Conservation (phyloP, 2,329 filamentous ascomycete genomes). For the Stromatinia cepivora region DNA sequence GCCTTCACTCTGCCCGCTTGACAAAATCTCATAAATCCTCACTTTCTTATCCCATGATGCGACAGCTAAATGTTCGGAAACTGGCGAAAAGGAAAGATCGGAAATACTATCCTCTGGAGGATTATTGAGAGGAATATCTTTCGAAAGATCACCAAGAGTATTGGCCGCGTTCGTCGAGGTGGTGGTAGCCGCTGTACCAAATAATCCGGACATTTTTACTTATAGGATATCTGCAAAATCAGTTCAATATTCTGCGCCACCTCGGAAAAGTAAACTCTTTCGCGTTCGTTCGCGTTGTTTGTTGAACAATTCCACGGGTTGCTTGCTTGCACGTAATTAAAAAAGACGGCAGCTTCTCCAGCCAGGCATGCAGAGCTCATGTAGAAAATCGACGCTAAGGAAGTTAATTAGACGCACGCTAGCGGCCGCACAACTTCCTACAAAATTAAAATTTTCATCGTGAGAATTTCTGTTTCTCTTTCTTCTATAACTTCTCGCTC, state of each 20-base stretch:
- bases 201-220: slow-evolving; percentile 61
- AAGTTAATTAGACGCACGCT: slow-evolving; percentile 4
- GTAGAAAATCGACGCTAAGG: slow-evolving; percentile 14
- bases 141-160: slow-evolving; percentile 86
- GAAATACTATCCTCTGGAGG: slow-evolving; percentile 89
- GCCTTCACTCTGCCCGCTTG: slow-evolving; percentile 75
- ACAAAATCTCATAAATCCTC: slow-evolving; percentile 88
- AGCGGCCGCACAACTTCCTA: slow-evolving; percentile 20
- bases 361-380: slow-evolving; percentile 6
- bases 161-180: slow-evolving; percentile 53
- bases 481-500: slow-evolving; percentile 75
- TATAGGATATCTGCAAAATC: neutral
- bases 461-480: slow-evolving; percentile 36
- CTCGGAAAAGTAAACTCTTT: slow-evolving; percentile 9
- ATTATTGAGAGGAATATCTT: slow-evolving; percentile 76
- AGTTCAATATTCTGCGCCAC: slow-evolving; percentile 6
- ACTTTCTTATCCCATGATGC: slow-evolving; percentile 98
- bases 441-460: slow-evolving; percentile 17
- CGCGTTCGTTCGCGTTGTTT: slow-evolving; percentile 10
- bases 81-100: slow-evolving; percentile 78
- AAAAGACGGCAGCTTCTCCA: slow-evolving; percentile 18
- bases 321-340: slow-evolving; percentile 21
- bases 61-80: slow-evolving; percentile 79
- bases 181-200: slow-evolving; percentile 53
- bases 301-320: slow-evolving; percentile 9